These are phyloP conservation scores for Lepidium sativum DNA, from an alignment of 345 rosid genomes.

Conservation along the genomic window DNA sequence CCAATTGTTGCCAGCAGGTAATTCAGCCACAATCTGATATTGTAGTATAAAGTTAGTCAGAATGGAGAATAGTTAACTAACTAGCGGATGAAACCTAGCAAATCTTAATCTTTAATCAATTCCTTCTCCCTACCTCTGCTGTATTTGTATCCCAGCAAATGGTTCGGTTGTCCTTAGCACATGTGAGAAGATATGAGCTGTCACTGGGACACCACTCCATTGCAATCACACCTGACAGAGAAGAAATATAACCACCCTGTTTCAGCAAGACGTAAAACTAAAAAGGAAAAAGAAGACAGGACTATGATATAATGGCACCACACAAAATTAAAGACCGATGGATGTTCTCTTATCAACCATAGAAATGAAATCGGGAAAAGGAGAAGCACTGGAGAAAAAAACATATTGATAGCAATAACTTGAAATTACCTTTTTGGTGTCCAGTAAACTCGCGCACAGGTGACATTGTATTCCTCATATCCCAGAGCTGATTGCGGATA, in stretches of 20 bases:
- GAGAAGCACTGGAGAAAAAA: background rate
- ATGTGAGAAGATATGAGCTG: conserved; percentile 89
- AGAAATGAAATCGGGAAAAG: background rate
- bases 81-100: background rate
- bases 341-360: background rate
- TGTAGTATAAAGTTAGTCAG: conserved; percentile 7
- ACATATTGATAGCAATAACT: background rate
- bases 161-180: conserved; percentile 96
- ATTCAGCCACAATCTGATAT: conserved; percentile 71
- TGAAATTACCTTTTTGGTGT: conserved; percentile 75
- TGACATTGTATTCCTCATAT: conserved; percentile 83
- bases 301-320: conserved; percentile 10
- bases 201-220: conserved; percentile 99
- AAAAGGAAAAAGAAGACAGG: conserved; percentile 11
- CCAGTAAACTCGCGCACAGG: conserved; percentile 90
- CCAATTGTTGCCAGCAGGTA: conserved; percentile 97
- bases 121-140: conserved; percentile 56
- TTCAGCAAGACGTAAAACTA: background rate
- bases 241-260: conserved; percentile 10
- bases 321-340: background rate
- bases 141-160: conserved; percentile 95
- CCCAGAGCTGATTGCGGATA: conserved; percentile 84
- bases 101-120: background rate
- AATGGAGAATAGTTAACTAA: background rate
- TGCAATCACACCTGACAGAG: conserved; percentile 86